Evolutionary conservation across 2,329 filamentous ascomycete species (phyloP).

Genomic region (Fusarium aywerte): DNA sequence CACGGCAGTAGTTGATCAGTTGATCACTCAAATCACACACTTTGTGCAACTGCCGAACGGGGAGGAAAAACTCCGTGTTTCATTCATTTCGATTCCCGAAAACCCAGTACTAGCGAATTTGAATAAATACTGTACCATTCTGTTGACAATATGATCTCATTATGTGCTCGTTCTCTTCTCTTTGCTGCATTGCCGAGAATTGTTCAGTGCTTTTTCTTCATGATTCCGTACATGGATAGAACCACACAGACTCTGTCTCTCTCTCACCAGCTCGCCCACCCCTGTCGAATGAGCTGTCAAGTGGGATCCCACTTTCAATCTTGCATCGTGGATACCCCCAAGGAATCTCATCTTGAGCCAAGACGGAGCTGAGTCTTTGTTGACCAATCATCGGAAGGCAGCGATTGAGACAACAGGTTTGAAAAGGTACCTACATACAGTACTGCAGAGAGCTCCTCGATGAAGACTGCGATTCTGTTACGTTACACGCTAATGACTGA

Average conservation of each 20-base stretch:
- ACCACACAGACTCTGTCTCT: not conserved
- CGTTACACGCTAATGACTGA: not conserved
- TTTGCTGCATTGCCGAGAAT: not conserved
- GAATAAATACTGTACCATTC: constrained; percentile 7
- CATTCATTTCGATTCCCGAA: constrained; percentile 24
- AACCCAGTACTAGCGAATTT: constrained; percentile 19
- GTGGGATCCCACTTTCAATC: constrained; percentile 23
- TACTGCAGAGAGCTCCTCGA: not conserved
- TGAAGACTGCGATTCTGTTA: not conserved
- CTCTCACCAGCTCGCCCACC: not conserved
- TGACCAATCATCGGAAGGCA: not conserved
- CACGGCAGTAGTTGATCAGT: constrained; percentile 21
- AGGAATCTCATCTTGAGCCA: constrained; percentile 3
- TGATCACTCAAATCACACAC: not conserved
- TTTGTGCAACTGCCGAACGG: constrained; percentile 26
- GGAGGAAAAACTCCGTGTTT: constrained; percentile 23
- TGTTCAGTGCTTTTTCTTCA: not conserved
- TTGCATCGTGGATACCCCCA: constrained; percentile 30
- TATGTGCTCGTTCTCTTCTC: not conserved
- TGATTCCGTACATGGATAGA: not conserved
- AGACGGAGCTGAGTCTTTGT: constrained; percentile 5
- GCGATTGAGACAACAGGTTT: not conserved
- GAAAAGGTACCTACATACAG: no score
- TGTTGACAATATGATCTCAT: constrained; percentile 23
- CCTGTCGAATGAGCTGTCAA: constrained; percentile 3